Evolutionary conservation across 2,329 filamentous ascomycete genomes (phyloP), one percentile per base, ranked within the genome.

Genomic region (Monosporascus sp.): DNA sequence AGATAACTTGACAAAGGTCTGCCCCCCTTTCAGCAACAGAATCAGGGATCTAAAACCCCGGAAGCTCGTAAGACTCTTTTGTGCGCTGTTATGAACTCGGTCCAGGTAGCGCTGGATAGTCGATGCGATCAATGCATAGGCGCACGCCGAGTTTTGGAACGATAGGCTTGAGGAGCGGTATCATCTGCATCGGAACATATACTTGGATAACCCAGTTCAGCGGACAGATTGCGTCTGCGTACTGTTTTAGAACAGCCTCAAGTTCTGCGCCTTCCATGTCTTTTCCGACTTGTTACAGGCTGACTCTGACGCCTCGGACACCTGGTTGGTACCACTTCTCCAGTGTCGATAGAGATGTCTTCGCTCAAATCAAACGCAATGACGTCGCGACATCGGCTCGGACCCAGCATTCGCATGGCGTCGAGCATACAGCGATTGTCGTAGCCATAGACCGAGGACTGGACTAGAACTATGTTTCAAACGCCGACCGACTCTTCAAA

Each of bases 91-190:
- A 31, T 3, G 9, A 31, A 14, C 27, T 11, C 31, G 55, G 48
- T n/a, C 55, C 52, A 11, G 61, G 57, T 3, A 82, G 60, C 1
- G 65, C 65, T 0, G 80, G 80, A 11, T 74, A 71, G 6, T 80
- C 82, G 55, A 84, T 79, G 60, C 86, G 83, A 60, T 84, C 83
- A 60, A 86, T 73, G 56, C 79, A 83, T 38, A 84, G 65, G 46
- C 74, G 76, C 18, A 83, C 72, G 3, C 72, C 71, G 2, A 85
- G 70, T 1, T 63, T 60, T 1, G 78, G 73, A 2, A 82, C 67
- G 37, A 82, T 43, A 22, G 65, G 61, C 56, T 81, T 75, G 2
- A 86, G 68, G 17, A 73, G 59, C 5, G 73, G 66, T 3, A 83
- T 68, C 58, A 74, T 72, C 20, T 74, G 69, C 63, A 85, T 72